Percentiles rank a stretch among this genome's conserved stretches.
These are phyloP conservation scores for Trebouxia sp. DNA, from an alignment of 139 green algal genomes.

Conservation along the genomic window DNA sequence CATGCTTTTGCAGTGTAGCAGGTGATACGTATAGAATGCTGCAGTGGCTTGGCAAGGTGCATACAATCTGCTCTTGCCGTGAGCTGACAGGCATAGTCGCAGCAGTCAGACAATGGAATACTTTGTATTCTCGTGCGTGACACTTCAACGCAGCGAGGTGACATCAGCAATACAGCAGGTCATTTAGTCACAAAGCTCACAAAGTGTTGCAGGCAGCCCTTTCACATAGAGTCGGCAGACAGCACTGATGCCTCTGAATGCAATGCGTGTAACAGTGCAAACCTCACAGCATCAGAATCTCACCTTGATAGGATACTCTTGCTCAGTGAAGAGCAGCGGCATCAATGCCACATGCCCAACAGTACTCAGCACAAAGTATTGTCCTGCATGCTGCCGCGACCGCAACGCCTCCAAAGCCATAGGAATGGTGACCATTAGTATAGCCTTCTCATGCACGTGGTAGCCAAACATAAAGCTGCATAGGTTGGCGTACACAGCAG, in stretches of 20 bases:
- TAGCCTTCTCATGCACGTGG: constrained; percentile 98
- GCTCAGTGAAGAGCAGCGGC: constrained; percentile 76
- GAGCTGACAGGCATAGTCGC: no score
- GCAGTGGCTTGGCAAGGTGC: no score
- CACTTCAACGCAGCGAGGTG: no score
- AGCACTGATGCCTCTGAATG: not conserved
- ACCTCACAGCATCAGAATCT: not conserved
- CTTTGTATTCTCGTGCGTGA: no score
- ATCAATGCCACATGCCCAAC: constrained; percentile 71
- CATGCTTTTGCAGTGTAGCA: no score
- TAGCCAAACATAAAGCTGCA: constrained; percentile 90
- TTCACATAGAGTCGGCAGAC: not conserved
- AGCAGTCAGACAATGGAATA: no score
- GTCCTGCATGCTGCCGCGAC: constrained; percentile 21
- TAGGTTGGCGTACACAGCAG: constrained; percentile 56
- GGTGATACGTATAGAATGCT: no score
- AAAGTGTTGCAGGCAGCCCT: not conserved
- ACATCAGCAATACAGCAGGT: no score
- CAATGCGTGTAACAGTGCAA: not conserved
- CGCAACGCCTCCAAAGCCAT: constrained; percentile 50
- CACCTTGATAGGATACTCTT: constrained; percentile 84
- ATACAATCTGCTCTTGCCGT: no score
- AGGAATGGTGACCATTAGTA: constrained; percentile 73
- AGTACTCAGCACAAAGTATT: constrained; percentile 62
- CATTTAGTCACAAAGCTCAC: not conserved